Conservation (phyloP, 23 red algal species). For the Gracilariopsis chorda region DNA sequence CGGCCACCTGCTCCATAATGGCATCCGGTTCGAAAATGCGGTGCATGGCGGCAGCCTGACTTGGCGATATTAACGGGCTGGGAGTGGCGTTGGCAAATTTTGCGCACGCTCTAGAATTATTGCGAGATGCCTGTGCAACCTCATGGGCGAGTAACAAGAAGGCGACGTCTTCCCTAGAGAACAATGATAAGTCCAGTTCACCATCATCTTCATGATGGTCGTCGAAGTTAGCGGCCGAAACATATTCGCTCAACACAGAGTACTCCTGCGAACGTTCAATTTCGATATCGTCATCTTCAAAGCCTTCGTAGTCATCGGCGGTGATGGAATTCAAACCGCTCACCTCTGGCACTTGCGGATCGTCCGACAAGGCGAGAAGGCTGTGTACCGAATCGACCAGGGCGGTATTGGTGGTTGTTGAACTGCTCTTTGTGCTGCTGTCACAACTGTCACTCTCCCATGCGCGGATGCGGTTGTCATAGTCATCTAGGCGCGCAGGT, state of each 20-base stretch:
- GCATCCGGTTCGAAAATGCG: constrained; percentile 36
- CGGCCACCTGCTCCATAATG: constrained; percentile 45
- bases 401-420: neutral
- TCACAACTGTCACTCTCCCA: neutral
- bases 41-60: constrained; percentile 6
- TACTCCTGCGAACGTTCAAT: neutral
- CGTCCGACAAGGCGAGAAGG: neutral
- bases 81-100: constrained; percentile 33
- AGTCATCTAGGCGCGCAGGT: neutral
- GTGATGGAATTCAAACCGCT: constrained; percentile 34
- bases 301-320: neutral
- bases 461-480: neutral
- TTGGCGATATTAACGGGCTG: neutral
- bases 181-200: neutral
- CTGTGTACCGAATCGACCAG: neutral
- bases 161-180: constrained; percentile 43
- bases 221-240: neutral
- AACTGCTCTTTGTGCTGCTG: neutral
- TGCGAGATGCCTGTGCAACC: constrained; percentile 16
- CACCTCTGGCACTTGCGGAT: constrained; percentile 54
- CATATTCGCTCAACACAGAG: neutral
- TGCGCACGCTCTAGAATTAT: constrained; percentile 1
- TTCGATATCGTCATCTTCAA: constrained; percentile 17
- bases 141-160: constrained; percentile 46
- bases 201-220: neutral